phyloP scores from a whole-genome alignment of 345 rosid genomes.

The Heritiera fomes region DNA sequence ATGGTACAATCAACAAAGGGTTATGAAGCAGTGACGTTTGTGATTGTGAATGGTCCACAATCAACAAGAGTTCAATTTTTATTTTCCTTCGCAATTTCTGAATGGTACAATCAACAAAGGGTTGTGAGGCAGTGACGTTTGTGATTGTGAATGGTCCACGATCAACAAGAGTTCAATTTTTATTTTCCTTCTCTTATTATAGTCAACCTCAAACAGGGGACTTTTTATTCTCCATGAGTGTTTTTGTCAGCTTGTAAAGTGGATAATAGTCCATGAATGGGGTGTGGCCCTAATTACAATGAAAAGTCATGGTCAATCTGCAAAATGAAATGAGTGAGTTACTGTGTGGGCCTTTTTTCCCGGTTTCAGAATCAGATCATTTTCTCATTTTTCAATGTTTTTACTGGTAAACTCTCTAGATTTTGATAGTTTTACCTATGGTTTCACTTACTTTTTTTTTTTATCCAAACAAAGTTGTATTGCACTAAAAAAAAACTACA shows the following conservation, averaged over 20 bases:
- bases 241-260: slow-evolving; percentile 13
- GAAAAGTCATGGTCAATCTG: background rate
- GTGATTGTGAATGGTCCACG: background rate
- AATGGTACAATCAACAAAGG: too few species aligned
- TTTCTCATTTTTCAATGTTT: background rate
- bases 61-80: background rate
- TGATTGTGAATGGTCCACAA: background rate
- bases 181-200: too few species aligned
- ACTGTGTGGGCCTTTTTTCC: background rate
- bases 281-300: slow-evolving; percentile 17
- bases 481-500: too few species aligned
- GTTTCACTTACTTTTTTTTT: too few species aligned
- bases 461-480: too few species aligned
- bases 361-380: background rate
- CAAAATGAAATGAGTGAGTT: background rate
- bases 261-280: background rate
- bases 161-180: background rate
- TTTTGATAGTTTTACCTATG: too few species aligned
- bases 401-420: background rate
- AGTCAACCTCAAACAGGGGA: slow-evolving; percentile 9
- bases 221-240: background rate
- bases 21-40: background rate
- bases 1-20: background rate
- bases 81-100: too few species aligned
- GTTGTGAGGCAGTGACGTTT: background rate